phyloP scores from a whole-genome alignment of 2,329 filamentous ascomycete genomes.

The Colletotrichum somersetense region DNA sequence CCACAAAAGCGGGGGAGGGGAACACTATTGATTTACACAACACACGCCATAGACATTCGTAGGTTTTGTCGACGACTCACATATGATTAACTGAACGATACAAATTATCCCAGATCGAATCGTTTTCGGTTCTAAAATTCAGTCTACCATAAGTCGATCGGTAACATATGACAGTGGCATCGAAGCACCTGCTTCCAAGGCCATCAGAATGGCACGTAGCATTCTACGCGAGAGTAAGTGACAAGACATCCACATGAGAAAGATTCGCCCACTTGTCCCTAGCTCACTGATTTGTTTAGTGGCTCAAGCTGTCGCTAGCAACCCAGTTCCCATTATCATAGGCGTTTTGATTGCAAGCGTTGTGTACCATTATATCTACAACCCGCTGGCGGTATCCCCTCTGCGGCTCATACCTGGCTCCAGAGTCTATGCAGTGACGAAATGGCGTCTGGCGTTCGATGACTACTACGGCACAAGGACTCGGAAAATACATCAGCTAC shows the following conservation, averaged over 20 bases:
- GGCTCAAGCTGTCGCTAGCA: not conserved
- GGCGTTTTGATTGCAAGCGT: not conserved
- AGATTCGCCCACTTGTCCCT: not conserved
- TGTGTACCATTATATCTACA: not conserved
- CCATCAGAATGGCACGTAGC: not conserved
- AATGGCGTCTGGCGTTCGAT: conserved; percentile 60
- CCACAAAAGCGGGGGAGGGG: not conserved
- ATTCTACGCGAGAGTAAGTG: conserved; percentile 3
- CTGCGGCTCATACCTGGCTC: conserved; percentile 53
- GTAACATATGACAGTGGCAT: not conserved
- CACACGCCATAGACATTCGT: not conserved
- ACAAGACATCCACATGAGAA: not conserved
- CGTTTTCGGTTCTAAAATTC: not conserved
- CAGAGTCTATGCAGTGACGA: conserved; percentile 55
- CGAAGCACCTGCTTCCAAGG: not conserved
- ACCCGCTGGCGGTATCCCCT: conserved; percentile 1
- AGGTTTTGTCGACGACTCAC: not conserved
- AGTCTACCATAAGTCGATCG: not conserved
- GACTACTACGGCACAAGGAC: conserved; percentile 56
- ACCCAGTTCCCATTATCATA: not conserved
- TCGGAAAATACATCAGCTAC: conserved; percentile 53
- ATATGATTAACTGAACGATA: not conserved
- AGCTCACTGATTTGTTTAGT: not conserved
- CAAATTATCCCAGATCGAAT: not conserved
- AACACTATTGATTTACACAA: not conserved